Evolutionary conservation across 768 basidiomycete species (phyloP).

Genomic region (Lactarius akahatsu): DNA sequence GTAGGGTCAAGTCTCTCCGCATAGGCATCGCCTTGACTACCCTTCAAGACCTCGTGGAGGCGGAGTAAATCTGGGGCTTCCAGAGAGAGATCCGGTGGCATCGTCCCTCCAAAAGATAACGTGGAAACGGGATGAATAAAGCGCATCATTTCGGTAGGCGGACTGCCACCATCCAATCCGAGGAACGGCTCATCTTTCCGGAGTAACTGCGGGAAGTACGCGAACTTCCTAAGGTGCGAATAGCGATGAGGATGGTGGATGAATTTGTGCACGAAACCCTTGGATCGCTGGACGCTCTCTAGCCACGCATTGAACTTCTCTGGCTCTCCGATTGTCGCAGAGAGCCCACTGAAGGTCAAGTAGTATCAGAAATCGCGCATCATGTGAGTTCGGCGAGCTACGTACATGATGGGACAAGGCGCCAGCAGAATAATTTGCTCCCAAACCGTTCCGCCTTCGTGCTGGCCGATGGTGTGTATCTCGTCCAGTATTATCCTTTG

Average conservation of each 20-base stretch:
- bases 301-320: conserved; percentile 68
- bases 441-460: conserved; percentile 69
- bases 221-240: conserved; percentile 70
- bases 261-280: conserved; percentile 58
- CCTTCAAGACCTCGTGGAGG: conserved; percentile 49
- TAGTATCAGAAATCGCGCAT: background rate
- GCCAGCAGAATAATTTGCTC: conserved; percentile 71
- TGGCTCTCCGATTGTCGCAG: conserved; percentile 68
- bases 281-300: conserved; percentile 54
- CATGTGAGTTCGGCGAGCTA: conserved; percentile 17
- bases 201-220: conserved; percentile 44
- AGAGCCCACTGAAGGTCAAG: conserved; percentile 51
- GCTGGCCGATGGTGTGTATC: conserved; percentile 68
- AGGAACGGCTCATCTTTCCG: conserved; percentile 34
- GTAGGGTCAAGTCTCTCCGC: conserved; percentile 43
- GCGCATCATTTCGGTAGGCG: conserved; percentile 43
- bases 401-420: conserved; percentile 70
- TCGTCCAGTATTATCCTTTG: conserved; percentile 66
- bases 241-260: conserved; percentile 68
- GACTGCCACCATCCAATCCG: conserved; percentile 39
- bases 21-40: conserved; percentile 28
- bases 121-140: conserved; percentile 65
- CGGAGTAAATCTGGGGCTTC: conserved; percentile 58
- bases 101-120: conserved; percentile 51
- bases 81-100: conserved; percentile 63